Base-by-base conservation (phyloP, 805 yeast species). In the Danielia reshetovae region DNA sequence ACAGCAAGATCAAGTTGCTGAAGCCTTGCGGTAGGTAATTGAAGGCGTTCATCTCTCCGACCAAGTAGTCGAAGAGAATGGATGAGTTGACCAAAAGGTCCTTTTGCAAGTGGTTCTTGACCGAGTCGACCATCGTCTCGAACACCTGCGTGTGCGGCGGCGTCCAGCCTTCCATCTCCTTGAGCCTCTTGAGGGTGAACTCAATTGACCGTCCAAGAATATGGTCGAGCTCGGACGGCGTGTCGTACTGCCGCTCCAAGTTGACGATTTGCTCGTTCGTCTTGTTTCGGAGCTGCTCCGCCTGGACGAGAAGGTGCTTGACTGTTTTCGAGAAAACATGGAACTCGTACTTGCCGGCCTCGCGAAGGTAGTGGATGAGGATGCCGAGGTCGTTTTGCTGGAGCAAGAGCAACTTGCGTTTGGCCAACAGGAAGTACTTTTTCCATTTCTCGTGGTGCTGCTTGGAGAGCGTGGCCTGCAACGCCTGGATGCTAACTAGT, bases 131-230 rank as follows among this genome's bases (percentile, higher is more conserved):
- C 29, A 65, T 55, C 2, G 58, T 49, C 11, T 72, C 68, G 36
- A 71, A 75, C 0, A 66, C 38, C 2, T 51, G 34, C 3, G 72
- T 59, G 52, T 77, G 76, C 21, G 52, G 46, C 0, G 61, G 65
- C 11, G 62, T 46, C 88, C 89, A 83, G 4, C 70, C 60, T 22
- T 77, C 81, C 45, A 72, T 53, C 34, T 79, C 81, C 25, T 61
- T 49, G 13, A 81, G 52, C 35, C 68, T 67, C 22, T 60, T 57
- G n/a, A 74, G 46, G 4, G 74, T 64, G n/a, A 65, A 69, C 4
- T 55, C 57, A 1, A 73, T 60, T 5, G 79, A 68, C 11, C 68
- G 70, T 19, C 59, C 52, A 10, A 77, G 48, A 4, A 77, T 70
- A 24, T 65, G 55, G 43, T 81, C 85, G 4, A 77, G 49, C 29